Evolutionary conservation across 2,329 filamentous ascomycete genomes (phyloP), one percentile per base, ranked within the genome.

Genomic region (Cladosporium sp.): DNA sequence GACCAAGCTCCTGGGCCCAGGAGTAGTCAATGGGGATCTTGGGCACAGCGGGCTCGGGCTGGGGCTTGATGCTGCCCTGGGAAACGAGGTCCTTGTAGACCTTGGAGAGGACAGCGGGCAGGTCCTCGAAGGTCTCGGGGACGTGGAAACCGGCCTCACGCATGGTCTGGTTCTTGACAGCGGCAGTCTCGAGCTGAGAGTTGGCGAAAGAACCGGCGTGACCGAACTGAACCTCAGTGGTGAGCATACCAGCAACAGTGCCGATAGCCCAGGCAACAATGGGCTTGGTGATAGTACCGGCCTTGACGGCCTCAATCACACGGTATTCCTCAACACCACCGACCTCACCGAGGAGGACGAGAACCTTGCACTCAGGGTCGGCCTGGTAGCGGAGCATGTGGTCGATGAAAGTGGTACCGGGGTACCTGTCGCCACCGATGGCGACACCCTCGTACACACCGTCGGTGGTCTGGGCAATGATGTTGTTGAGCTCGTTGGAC

Each of bases 401-500:
- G 85, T 99, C 95, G 78, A 99, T 97, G 85, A 99, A 99, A 71
- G 95, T 98, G 78, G 95, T 99, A 79, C 95, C 94, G 70, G 95
- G 95, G 81, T 99, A 99, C 82, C 95, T 88, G 83, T 99, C 95
- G 89, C 95, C 95, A 84, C 95, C 95, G 83, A 99, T 99, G 80
- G 95, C 95, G 77, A 99, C 91, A 89, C 95, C 95, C 87, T 99
- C 95, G 81, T 96, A 94, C 66, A 99, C 95, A 87, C 95, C 95
- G 80, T 99, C 93, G 76, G 95, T 97, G 81, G 87, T 96, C 81
- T 97, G 91, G 67, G 93, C 88, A 77, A 99, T 91, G 82, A 99
- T 98, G 89, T 99, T 99, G 91, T 99, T 99, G 78, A 99, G 85
- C 86, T 99, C 95, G 87, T 99, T 99, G 82, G 95, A 98, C 95